Percentiles rank a stretch among this genome's conserved stretches.
Conservation (phyloP, 2,329 filamentous ascomycete genomes). For the Thelonectria rubi region DNA sequence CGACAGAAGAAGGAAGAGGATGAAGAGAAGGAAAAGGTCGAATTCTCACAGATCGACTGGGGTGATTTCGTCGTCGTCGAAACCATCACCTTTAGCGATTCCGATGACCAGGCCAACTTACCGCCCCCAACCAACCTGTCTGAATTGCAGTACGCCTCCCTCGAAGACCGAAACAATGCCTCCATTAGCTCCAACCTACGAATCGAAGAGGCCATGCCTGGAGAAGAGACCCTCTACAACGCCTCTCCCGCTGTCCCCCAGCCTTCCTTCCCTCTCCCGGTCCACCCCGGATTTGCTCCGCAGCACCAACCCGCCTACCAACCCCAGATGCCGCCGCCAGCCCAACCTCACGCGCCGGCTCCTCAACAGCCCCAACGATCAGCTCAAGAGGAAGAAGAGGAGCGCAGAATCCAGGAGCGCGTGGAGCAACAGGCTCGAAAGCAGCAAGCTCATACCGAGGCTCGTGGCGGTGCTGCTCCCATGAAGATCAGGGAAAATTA, state of each 20-base stretch:
- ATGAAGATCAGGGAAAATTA: constrained; percentile 97
- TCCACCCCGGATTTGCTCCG: constrained; percentile 54
- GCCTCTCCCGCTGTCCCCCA: constrained; percentile 51
- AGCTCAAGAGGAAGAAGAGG: constrained; percentile 69
- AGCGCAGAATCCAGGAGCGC: constrained; percentile 70
- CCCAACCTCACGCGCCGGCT: constrained; percentile 41
- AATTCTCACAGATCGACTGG: constrained; percentile 93
- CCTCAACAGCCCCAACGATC: constrained; percentile 47
- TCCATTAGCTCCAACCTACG: constrained; percentile 83
- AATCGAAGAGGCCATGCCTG: constrained; percentile 95
- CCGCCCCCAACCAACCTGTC: constrained; percentile 89
- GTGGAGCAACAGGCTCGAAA: constrained; percentile 69
- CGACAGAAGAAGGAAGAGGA: constrained; percentile 90
- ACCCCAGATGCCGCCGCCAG: constrained; percentile 53
- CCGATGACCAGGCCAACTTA: constrained; percentile 85
- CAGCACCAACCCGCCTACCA: constrained; percentile 48
- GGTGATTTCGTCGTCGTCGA: constrained; percentile 97
- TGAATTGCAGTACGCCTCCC: constrained; percentile 90
- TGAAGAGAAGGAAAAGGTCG: constrained; percentile 78
- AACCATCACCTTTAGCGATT: constrained; percentile 90
- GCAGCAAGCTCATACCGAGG: constrained; percentile 81
- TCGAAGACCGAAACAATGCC: constrained; percentile 93
- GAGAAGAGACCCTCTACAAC: constrained; percentile 70
- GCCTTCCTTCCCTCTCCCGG: constrained; percentile 54
- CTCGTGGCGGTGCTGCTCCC: constrained; percentile 71